Evolutionary conservation across 345 rosid species (phyloP), one percentile per base, ranked within the genome.

Genomic region (Mangifera indica): DNA sequence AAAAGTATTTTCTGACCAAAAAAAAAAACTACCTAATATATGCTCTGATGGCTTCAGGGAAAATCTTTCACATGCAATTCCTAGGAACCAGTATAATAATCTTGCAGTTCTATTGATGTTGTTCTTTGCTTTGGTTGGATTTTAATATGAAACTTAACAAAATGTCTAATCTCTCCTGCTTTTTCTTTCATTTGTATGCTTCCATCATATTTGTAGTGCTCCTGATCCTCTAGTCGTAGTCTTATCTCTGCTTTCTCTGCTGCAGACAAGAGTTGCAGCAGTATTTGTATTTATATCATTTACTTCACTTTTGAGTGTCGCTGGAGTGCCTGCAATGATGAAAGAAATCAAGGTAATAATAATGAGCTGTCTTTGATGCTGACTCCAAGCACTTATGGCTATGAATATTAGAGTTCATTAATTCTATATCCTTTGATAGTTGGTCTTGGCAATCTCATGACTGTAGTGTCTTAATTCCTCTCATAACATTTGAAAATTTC

Each of bases 201-300:
- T 64, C 21, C 17, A 46, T 25, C 10, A 14, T 46, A 45, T 60
- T 21, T 60, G 17, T 26, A 1, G 26, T 17, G 22, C 1, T 18
- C 65, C 46, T 26, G 22, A 48, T 65, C 21, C 40, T 8, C 1
- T 3, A 10, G 15, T 42, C 2, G 25, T 59, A 29, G 64, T 60
- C 48, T 72, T 24, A 63, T 76, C 58, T 85, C 22, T 25, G 37
- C 48, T 58, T 75, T 49, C 24, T 72, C 54, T 77, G 25, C 85
- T 83, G 70, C 94, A 95, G 98, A 85, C 88, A 32, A 87, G 97
- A 81, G 98, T 93, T 66, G 85, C 96, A 8, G 96, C 98, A 3
- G 77, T 95, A 57, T 95, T 95, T 80, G 86, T 83, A 9, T 93
- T 93, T 65, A 78, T 93, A 62, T 95, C 99, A 56, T 95, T 93